Percentiles rank a stretch among this genome's conserved stretches.
phyloP scores from a whole-genome alignment of 139 green algal genomes.

The Chlorella sp. region DNA sequence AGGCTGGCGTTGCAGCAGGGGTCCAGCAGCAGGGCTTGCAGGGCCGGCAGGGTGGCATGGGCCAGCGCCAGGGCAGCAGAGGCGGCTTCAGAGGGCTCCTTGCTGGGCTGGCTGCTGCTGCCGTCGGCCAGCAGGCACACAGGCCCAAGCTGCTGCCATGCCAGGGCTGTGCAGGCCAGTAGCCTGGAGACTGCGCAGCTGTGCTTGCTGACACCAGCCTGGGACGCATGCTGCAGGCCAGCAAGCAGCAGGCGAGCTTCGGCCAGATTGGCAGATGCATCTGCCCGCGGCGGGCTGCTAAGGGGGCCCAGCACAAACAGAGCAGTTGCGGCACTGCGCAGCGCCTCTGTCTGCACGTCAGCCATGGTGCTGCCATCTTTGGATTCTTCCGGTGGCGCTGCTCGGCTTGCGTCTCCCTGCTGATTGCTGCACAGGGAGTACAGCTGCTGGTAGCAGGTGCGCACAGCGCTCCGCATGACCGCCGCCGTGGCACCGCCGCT shows the following conservation, averaged over 20 bases:
- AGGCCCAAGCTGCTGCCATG: not conserved
- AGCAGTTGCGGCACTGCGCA: not conserved
- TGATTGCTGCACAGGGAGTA: not conserved
- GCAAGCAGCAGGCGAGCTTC: constrained; percentile 18
- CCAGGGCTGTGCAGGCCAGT: not conserved
- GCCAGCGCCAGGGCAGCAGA: not conserved
- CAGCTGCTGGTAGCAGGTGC: constrained; percentile 5
- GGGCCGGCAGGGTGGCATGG: not conserved
- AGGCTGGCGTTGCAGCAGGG: not conserved
- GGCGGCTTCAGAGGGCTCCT: no score
- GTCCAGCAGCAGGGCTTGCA: constrained; percentile 7
- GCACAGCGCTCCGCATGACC: not conserved
- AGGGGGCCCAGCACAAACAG: constrained; percentile 23
- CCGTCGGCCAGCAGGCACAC: no score
- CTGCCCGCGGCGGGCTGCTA: not conserved
- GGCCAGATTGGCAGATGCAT: not conserved
- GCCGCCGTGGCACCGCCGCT: not conserved
- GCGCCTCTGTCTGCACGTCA: not conserved
- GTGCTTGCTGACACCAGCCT: not conserved
- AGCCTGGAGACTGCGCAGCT: not conserved
- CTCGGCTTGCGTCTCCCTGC: no score
- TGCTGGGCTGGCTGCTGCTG: not conserved
- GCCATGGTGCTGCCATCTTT: no score
- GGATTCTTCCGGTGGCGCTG: no score
- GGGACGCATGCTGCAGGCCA: not conserved